Conservation (phyloP, 1,284 basidiomycete species). For the Xanthoconium separans region DNA sequence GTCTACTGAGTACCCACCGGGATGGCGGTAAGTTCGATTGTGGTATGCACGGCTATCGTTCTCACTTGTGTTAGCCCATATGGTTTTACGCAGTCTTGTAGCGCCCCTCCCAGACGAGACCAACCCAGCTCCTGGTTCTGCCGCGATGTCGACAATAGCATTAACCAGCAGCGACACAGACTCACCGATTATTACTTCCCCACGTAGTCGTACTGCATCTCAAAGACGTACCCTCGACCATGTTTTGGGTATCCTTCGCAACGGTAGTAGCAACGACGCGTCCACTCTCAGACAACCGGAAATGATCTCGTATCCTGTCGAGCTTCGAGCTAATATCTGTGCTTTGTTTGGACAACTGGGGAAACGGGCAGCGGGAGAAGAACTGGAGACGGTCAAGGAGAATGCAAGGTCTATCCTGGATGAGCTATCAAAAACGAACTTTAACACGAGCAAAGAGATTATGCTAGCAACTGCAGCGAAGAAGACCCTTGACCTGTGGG, state of each 20-base stretch:
- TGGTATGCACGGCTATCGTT: background rate
- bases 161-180: slow-evolving; percentile 41
- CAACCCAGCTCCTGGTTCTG: slow-evolving; percentile 32
- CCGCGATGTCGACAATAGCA: slow-evolving; percentile 42
- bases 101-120: slow-evolving; percentile 49
- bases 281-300: slow-evolving; percentile 37
- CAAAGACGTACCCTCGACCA: slow-evolving; percentile 62
- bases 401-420: slow-evolving; percentile 51
- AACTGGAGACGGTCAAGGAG: slow-evolving; percentile 50
- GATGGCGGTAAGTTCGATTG: slow-evolving; percentile 54
- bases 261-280: slow-evolving; percentile 42
- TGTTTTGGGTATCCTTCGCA: slow-evolving; percentile 56
- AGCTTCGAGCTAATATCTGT: slow-evolving; percentile 73
- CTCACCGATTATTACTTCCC: slow-evolving; percentile 43
- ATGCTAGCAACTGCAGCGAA: slow-evolving; percentile 45
- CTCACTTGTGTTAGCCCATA: slow-evolving; percentile 44
- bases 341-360: slow-evolving; percentile 64
- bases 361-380: slow-evolving; percentile 47
- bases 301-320: slow-evolving; percentile 48
- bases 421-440: slow-evolving; percentile 37
- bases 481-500: slow-evolving; percentile 48
- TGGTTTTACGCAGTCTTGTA: slow-evolving; percentile 60
- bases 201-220: slow-evolving; percentile 39
- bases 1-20: slow-evolving; percentile 66
- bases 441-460: slow-evolving; percentile 39